Evolutionary conservation across 2,329 filamentous ascomycete species (phyloP), one percentile per base, ranked within the genome.

Genomic region (Penicillium italicum): DNA sequence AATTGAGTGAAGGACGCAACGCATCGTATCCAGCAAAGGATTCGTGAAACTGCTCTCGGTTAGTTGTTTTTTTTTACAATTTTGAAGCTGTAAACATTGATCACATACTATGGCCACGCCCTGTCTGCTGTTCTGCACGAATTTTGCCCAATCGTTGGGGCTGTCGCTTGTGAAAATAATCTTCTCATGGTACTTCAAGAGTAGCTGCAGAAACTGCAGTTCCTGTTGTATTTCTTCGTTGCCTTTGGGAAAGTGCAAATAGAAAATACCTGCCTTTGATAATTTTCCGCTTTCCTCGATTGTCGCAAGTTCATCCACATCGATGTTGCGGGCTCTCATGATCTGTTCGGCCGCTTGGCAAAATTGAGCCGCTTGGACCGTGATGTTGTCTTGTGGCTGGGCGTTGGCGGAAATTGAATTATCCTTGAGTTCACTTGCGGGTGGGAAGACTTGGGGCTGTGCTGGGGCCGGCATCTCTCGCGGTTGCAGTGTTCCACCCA

Each of bases 71-170:
- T 31, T 30, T 22, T 36, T 22, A 28, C 14, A 28, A 24, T 11
- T 30, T 10, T 12, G 14, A 31, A 14, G 8, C 1, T 12, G 22
- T n/a, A 5, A 10, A n/a, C 11, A 26, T 34, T 12, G n/a, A 28
- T 22, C n/a, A 65, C 70, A 56, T 66, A 76, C 74, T 59, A 76
- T 54, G n/a, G 70, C 63, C 44, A 72, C 68, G 6, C 72, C 70
- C 2, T 43, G 48, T 14, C 55, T 60, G 42, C 58, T 61, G 14
- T 66, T 65, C 11, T 61, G 59, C 8, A 64, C 52, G 55, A 76
- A 76, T 43, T 62, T 69, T 18, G 64, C 64, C 74, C 74, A 76
- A 49, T 73, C 72, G 16, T 64, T 66, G 26, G 61, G 49, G 20
- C 63, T 56, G 9, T 60, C 64, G 53, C 66, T 73, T 5, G 72